Percentiles rank a stretch among this genome's conserved stretches.
These are phyloP conservation scores for Ascochyta clinopodiicola DNA, from an alignment of 2,329 filamentous ascomycete species.

Conservation along the genomic window DNA sequence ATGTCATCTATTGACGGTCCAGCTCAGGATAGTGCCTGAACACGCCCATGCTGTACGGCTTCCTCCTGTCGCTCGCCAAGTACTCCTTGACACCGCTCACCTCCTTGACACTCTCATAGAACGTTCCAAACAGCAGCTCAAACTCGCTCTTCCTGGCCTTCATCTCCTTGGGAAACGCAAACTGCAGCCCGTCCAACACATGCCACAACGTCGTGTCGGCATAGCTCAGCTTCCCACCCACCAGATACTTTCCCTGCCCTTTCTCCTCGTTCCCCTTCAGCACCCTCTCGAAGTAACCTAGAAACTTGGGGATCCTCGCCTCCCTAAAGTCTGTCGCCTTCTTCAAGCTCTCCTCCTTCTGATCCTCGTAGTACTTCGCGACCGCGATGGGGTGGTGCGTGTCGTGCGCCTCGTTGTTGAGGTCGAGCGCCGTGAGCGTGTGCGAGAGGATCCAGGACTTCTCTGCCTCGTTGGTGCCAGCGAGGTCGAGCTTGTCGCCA, in stretches of 20 bases:
- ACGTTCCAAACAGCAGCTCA: slow-evolving; percentile 63
- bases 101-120: slow-evolving; percentile 69
- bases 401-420: slow-evolving; percentile 76
- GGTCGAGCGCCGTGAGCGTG: slow-evolving; percentile 72
- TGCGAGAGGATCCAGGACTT: slow-evolving; percentile 68
- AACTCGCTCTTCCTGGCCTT: slow-evolving; percentile 64
- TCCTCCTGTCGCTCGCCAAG: slow-evolving; percentile 68
- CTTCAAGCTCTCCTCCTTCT: slow-evolving; percentile 70
- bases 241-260: slow-evolving; percentile 68
- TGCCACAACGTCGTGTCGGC: slow-evolving; percentile 79
- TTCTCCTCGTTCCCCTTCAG: slow-evolving; percentile 64
- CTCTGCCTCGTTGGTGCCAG: slow-evolving; percentile 56
- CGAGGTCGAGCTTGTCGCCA: slow-evolving; percentile 65
- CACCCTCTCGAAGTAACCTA: slow-evolving; percentile 73
- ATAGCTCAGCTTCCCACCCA: slow-evolving; percentile 70
- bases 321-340: slow-evolving; percentile 65
- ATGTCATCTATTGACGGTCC: slow-evolving; percentile 57
- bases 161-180: slow-evolving; percentile 74
- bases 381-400: slow-evolving; percentile 74
- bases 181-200: slow-evolving; percentile 62
- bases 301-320: slow-evolving; percentile 72
- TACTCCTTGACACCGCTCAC: slow-evolving; percentile 72
- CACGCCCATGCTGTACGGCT: slow-evolving; percentile 69
- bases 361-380: slow-evolving; percentile 73
- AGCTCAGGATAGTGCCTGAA: slow-evolving; percentile 77